Conservation (phyloP, 257 asterid species). For the Nicotiana obtusifolia region DNA sequence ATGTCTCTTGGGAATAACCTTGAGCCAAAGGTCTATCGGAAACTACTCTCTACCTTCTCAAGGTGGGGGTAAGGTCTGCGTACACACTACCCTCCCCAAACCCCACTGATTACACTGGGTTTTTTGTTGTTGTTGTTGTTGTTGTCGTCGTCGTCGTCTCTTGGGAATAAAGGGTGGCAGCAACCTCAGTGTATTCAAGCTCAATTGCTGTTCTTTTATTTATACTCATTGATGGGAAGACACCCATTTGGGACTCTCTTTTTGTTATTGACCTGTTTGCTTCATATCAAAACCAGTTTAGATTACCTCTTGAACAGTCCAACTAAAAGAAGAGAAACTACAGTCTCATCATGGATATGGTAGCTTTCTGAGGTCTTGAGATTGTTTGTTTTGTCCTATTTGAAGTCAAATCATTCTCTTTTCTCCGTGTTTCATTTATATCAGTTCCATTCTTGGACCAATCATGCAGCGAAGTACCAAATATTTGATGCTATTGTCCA, state of each 20-base stretch:
- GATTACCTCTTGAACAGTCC: background rate
- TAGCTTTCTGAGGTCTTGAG: background rate
- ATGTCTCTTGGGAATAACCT: background rate
- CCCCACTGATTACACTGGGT: too few relatives aligned
- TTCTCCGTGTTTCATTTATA: background rate
- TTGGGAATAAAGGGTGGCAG: background rate
- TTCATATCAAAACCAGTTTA: background rate
- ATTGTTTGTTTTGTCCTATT: background rate
- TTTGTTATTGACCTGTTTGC: background rate
- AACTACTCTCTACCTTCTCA: too few relatives aligned
- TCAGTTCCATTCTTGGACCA: background rate
- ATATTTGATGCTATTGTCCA: background rate
- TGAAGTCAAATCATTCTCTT: background rate
- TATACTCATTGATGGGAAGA: background rate
- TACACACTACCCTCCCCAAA: too few relatives aligned
- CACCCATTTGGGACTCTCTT: background rate
- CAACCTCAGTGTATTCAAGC: background rate
- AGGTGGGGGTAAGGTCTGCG: too few relatives aligned
- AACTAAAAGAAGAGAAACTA: background rate
- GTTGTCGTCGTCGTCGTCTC: too few relatives aligned
- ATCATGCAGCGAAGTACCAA: background rate
- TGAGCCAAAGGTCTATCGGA: too few relatives aligned
- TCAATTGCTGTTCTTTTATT: background rate
- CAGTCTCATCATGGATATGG: background rate
- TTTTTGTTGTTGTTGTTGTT: too few relatives aligned